Base-by-base conservation (phyloP, 805 yeast genomes). In the Pichia californica region DNA sequence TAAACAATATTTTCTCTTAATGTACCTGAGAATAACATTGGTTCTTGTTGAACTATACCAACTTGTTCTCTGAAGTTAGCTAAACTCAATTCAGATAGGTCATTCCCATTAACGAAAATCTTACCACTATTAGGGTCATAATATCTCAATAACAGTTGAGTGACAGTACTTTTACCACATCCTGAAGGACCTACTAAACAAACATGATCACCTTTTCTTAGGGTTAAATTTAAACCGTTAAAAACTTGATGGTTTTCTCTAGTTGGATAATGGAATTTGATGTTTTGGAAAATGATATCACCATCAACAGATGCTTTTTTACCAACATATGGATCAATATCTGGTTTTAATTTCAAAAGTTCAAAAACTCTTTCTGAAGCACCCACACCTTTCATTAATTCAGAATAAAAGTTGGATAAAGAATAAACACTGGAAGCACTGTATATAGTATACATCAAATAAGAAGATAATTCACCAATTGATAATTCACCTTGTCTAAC, bases 131-230 rank as follows among this genome's bases (percentile, higher is more conserved):
- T 58, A 2, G 94, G 89, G 54, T 88, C 96, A 62, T 91, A 91
- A 58, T 85, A 86, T 46, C 98, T 70, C 52, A 89, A 64, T 36
- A 91, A 64, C 41, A 91, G 66, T 41, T 89, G 86, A 7, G 89
- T 74, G 3, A 91, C 77, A 0, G 97, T 89, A 15, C 95, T 86
- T 61, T 91, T 91, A 21, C 98, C 98, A 48, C 95, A 85, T 2
- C 98, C 98, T 28, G 94, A 83, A n/a, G 96, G 96, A 2, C 98
- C 98, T 15, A 89, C 97, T 46, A 91, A 59, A 59, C 97, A 89
- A 14, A 89, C 80, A 54, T 91, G 91, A 52, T 87, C 89, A 13
- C 97, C 97, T 28, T 84, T 79, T 14, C 68, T 60, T 36, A 91
- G 80, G 2, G 65, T 69, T 44, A 91, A 68, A 50, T 76, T 69